These are phyloP conservation scores for Wickerhamomyces hampshirensis DNA, from an alignment of 805 yeast genomes.

Conservation along the genomic window DNA sequence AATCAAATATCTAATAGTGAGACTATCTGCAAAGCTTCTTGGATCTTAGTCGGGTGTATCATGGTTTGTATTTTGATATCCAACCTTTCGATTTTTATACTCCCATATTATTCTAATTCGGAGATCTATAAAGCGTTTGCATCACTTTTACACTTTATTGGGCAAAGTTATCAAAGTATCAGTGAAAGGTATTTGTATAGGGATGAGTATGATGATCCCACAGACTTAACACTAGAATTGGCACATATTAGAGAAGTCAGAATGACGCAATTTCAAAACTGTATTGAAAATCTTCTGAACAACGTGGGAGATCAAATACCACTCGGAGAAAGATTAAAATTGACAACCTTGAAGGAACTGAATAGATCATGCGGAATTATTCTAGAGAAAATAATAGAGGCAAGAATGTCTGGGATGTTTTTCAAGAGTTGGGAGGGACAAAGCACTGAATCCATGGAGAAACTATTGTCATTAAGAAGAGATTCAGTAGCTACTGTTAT, in stretches of 20 bases:
- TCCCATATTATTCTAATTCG: constrained; percentile 33
- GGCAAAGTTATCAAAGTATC: constrained; percentile 42
- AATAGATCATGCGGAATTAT: constrained; percentile 34
- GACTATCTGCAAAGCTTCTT: constrained; percentile 3
- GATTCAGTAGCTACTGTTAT: constrained; percentile 44
- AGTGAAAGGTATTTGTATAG: constrained; percentile 45
- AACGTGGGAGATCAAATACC: constrained; percentile 35
- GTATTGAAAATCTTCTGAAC: constrained; percentile 32
- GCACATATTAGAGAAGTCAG: constrained; percentile 45
- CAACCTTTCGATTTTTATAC: neutral
- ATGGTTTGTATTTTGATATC: constrained; percentile 8
- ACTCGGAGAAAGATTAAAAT: constrained; percentile 31
- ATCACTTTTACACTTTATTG: constrained; percentile 35
- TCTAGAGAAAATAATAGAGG: constrained; percentile 40
- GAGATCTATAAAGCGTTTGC: constrained; percentile 37
- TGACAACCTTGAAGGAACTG: constrained; percentile 28
- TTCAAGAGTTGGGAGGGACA: constrained; percentile 43
- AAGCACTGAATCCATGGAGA: constrained; percentile 32
- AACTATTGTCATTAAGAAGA: constrained; percentile 38
- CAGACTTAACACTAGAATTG: constrained; percentile 37
- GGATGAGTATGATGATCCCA: constrained; percentile 42
- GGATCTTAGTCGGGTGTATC: constrained; percentile 33
- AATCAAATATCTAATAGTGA: constrained; percentile 20
- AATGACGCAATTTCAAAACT: constrained; percentile 38
- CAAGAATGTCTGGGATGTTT: constrained; percentile 43